phyloP scores from a whole-genome alignment of 1,139 yeast genomes.

The Martiniozyma asiatica region DNA sequence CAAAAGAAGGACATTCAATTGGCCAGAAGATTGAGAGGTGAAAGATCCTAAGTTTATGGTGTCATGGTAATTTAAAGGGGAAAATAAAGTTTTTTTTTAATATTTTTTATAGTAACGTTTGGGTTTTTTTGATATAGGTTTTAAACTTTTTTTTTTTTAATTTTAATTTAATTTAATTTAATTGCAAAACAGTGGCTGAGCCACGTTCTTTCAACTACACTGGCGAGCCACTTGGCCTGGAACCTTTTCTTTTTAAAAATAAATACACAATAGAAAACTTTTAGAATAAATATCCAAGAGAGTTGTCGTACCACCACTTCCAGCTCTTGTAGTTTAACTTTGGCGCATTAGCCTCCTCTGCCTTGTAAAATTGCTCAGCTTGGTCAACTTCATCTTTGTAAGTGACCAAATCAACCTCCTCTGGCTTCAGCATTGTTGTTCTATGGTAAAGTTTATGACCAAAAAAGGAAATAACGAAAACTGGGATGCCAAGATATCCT shows the following conservation, averaged over 20 bases:
- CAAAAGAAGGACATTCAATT: conserved; percentile 99
- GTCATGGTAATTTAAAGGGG: too few relatives aligned
- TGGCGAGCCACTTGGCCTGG: too few relatives aligned
- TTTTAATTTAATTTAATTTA: too few relatives aligned
- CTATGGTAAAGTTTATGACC: conserved; percentile 50
- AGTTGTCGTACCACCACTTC: not conserved
- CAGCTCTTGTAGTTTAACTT: not conserved
- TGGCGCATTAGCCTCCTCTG: not conserved
- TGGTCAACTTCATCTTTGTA: conserved; percentile 18
- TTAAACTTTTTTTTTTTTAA: too few relatives aligned
- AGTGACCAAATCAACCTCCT: conserved; percentile 53
- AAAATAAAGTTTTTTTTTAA: too few relatives aligned
- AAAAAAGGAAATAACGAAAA: conserved; percentile 39
- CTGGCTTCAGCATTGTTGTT: conserved; percentile 39
- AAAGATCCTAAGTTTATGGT: conserved; percentile 60
- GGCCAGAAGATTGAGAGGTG: conserved; percentile 99
- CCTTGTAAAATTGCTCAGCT: conserved; percentile 1
- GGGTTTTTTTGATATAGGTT: too few relatives aligned
- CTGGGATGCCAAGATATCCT: conserved; percentile 69
- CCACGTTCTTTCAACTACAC: too few relatives aligned
- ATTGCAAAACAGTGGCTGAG: too few relatives aligned
- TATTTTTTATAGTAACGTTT: too few relatives aligned
- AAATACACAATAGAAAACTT: too few relatives aligned
- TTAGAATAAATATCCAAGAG: not conserved
- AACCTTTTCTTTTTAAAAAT: too few relatives aligned